Conservation (phyloP, 495 filamentous ascomycete species). For the Podospora fimiseda region DNA sequence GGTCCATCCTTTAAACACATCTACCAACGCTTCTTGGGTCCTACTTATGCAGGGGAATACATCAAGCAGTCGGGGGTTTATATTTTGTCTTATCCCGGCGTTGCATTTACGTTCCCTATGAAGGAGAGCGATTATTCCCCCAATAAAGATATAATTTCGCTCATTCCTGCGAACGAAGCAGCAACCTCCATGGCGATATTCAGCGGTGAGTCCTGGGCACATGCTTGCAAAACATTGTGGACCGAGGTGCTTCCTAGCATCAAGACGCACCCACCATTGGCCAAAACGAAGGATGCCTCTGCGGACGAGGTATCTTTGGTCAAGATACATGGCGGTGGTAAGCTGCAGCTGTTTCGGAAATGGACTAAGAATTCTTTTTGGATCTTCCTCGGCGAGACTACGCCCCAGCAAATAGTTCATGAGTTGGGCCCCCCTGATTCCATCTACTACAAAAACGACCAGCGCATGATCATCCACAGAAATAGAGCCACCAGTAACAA, state of each 20-base stretch:
- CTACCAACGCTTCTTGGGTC: constrained; percentile 84
- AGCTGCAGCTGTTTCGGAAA: constrained; percentile 65
- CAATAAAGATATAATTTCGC: constrained; percentile 74
- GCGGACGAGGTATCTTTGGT: constrained; percentile 78
- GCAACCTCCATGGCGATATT: constrained; percentile 80
- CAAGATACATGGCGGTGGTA: constrained; percentile 65
- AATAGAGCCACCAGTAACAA: constrained; percentile 42
- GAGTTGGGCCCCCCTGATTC: constrained; percentile 93
- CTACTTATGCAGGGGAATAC: constrained; percentile 89
- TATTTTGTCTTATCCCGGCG: constrained; percentile 85
- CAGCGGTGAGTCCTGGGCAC: constrained; percentile 80
- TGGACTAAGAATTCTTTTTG: constrained; percentile 51
- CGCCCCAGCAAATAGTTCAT: constrained; percentile 80
- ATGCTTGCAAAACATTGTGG: constrained; percentile 69
- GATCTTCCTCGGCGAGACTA: constrained; percentile 72
- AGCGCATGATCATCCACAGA: constrained; percentile 83
- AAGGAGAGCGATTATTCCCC: constrained; percentile 69
- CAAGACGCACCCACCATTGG: constrained; percentile 37
- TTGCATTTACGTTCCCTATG: constrained; percentile 86
- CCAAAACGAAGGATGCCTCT: constrained; percentile 57
- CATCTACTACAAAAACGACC: constrained; percentile 89
- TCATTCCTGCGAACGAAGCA: constrained; percentile 73
- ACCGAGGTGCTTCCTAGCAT: constrained; percentile 64
- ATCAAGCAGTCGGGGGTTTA: constrained; percentile 59
- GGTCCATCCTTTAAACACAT: constrained; percentile 86